Base-by-base conservation (phyloP, 306 rosid species). In the Prunus dulcis region DNA sequence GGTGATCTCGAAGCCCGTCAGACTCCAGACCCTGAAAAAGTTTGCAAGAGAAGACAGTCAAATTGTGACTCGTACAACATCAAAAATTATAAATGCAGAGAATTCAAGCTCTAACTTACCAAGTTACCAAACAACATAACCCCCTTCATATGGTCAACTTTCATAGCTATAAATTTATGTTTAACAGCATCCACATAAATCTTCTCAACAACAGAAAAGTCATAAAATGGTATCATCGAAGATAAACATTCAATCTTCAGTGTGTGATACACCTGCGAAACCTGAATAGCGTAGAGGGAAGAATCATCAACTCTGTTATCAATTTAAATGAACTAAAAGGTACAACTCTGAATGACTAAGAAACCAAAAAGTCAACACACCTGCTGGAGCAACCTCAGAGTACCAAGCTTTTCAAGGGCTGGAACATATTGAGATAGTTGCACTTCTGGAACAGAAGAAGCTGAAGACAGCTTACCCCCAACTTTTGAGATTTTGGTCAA, bases 371-470 rank as follows among this genome's bases (percentile, higher is more conserved):
- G 56, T 34, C 20, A 46, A 71, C 67, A 51, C 70, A 96, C 99
- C 97, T 96, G 99, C 79, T 92, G 98, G 68, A 96, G 96, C 87
- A 92, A 82, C 88, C 99, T 96, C 90, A 96, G 73, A 64, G 98
- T 87, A 25, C 96, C 93, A 71, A 96, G 92, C 75, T 87, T 91
- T 63, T 96, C 98, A 72, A 92, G 81, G 55, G 97, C 64, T 1
- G 92, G 90, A 28, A 87, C 87, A 74, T 96, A 96, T 67, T 91
- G 97, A 32, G 94, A 89, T 69, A 96, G 74, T 28, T 96, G 97
- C 71, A 92, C 90, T 78, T 92, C 98, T 6, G 99, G 98, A 67
- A 96, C 92, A 73, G 98, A 91, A 69, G 99, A 88, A 60, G 98
- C 99, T 23, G 93, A 83, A 57, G 97, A 76, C 73, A 96, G 92